These are phyloP conservation scores for Penicillium verrucosum DNA, from an alignment of 2,329 filamentous ascomycete genomes.

Conservation along the genomic window DNA sequence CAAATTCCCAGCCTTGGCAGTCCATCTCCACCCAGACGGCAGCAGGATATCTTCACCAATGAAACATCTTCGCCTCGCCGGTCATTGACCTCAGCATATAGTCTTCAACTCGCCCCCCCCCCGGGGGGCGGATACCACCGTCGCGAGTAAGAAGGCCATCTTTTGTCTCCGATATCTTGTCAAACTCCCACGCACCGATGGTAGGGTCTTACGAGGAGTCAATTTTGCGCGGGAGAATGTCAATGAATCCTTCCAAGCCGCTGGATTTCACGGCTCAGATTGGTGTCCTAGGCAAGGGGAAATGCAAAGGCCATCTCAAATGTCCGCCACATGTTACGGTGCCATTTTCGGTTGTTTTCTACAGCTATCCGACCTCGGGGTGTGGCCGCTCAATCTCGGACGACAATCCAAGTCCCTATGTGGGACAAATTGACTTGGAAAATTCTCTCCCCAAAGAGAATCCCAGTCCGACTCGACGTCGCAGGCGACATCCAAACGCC, in stretches of 20 bases:
- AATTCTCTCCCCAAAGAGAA: slow-evolving; percentile 63
- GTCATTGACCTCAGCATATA: slow-evolving; percentile 63
- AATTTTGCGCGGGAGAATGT: slow-evolving; percentile 92
- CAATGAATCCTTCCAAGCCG: slow-evolving; percentile 87
- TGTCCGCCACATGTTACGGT: slow-evolving; percentile 89
- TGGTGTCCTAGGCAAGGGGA: slow-evolving; percentile 82
- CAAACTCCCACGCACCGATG: slow-evolving; percentile 87
- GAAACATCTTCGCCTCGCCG: slow-evolving; percentile 68
- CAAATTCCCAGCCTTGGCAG: slow-evolving; percentile 43
- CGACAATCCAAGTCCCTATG: slow-evolving; percentile 92
- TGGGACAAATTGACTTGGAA: slow-evolving; percentile 87
- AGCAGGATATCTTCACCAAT: slow-evolving; percentile 68
- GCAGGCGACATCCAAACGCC: slow-evolving; percentile 38
- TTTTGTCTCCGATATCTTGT: slow-evolving; percentile 68
- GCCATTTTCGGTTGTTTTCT: slow-evolving; percentile 92
- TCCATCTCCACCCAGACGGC: slow-evolving; percentile 48
- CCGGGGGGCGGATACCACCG: slow-evolving; percentile 37
- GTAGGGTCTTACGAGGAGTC: slow-evolving; percentile 98
- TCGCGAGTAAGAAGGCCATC: slow-evolving; percentile 62
- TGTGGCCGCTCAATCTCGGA: slow-evolving; percentile 63
- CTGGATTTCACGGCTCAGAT: slow-evolving; percentile 93
- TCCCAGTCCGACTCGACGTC: slow-evolving; percentile 36
- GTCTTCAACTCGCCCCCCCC: slow-evolving; percentile 45
- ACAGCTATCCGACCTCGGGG: slow-evolving; percentile 75
- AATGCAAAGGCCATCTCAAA: slow-evolving; percentile 78